phyloP scores from a whole-genome alignment of 2,329 filamentous ascomycete species.

The Ophiobolus disseminans region DNA sequence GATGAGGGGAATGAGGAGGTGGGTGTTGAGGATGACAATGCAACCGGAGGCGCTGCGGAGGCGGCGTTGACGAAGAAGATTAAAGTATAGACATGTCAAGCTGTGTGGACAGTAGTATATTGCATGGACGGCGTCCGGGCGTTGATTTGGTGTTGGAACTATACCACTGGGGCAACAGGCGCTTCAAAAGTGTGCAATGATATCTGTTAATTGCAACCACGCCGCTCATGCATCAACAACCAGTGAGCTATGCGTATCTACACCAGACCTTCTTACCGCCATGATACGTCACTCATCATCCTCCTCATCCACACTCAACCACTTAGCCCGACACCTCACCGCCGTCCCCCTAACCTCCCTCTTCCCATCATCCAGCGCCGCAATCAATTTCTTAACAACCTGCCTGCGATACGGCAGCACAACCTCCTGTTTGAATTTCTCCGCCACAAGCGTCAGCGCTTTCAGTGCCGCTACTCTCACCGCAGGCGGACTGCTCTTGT shows the following conservation, averaged over 20 bases:
- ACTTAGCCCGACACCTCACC: slow-evolving; percentile 66
- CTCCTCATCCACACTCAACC: slow-evolving; percentile 66
- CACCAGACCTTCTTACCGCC: too few relatives aligned
- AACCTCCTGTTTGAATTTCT: slow-evolving; percentile 56
- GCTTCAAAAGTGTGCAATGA: slow-evolving; percentile 5
- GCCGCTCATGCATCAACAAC: too few relatives aligned
- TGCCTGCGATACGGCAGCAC: slow-evolving; percentile 64
- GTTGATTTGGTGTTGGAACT: slow-evolving; percentile 7
- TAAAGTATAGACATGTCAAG: slow-evolving; percentile 19
- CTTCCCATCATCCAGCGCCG: slow-evolving; percentile 68
- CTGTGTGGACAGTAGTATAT: not conserved
- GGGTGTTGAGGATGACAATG: slow-evolving; percentile 23
- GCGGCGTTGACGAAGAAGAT: slow-evolving; percentile 37
- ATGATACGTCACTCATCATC: slow-evolving; percentile 55
- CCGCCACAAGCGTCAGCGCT: slow-evolving; percentile 58
- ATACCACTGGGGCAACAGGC: slow-evolving; percentile 4
- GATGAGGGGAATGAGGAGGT: slow-evolving; percentile 44
- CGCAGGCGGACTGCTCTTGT: slow-evolving; percentile 38
- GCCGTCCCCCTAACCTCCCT: slow-evolving; percentile 68
- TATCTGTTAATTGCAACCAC: too few relatives aligned
- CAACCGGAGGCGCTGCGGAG: slow-evolving; percentile 14
- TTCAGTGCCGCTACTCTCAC: slow-evolving; percentile 58
- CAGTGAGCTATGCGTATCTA: too few relatives aligned
- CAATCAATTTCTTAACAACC: slow-evolving; percentile 63
- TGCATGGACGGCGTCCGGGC: slow-evolving; percentile 43